phyloP scores from a whole-genome alignment of 129 eudicot genomes.

The Escallonia rubra region DNA sequence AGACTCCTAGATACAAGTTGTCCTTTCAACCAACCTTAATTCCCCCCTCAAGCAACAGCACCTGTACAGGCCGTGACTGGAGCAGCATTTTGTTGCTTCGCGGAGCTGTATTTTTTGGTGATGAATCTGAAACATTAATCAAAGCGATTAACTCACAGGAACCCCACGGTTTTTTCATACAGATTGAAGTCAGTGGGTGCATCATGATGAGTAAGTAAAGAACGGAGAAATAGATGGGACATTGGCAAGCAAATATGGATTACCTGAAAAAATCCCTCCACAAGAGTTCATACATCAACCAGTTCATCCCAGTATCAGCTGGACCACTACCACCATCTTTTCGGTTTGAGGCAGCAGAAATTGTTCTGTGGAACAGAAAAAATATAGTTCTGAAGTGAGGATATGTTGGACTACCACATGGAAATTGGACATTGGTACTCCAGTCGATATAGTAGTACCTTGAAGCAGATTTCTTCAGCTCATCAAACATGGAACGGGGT shows the following conservation, averaged over 20 bases:
- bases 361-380: conserved; percentile 46
- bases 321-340: conserved; percentile 57
- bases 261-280: conserved; percentile 99
- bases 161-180: too few relatives aligned
- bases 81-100: conserved; percentile 53
- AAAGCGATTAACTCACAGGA: neutral
- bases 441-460: conserved; percentile 32
- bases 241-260: neutral
- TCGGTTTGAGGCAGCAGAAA: conserved; percentile 54
- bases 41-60: conserved; percentile 46
- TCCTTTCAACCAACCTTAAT: conserved; percentile 5
- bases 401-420: neutral
- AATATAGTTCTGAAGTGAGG: neutral
- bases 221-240: too few relatives aligned
- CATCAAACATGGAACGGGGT: conserved; percentile 91
- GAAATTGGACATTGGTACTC: neutral
- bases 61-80: conserved; percentile 86
- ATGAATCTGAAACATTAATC: conserved; percentile 48
- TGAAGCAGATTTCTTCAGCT: conserved; percentile 77
- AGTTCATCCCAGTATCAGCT: conserved; percentile 64
- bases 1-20: neutral
- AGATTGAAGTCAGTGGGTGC: too few relatives aligned
- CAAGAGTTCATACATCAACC: conserved; percentile 85
- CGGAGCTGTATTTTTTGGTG: conserved; percentile 81
- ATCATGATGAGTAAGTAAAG: too few relatives aligned